Percentiles rank a stretch among this genome's conserved stretches.
Conservation (phyloP, 2,329 filamentous ascomycete species). For the Calonectria crousiana region DNA sequence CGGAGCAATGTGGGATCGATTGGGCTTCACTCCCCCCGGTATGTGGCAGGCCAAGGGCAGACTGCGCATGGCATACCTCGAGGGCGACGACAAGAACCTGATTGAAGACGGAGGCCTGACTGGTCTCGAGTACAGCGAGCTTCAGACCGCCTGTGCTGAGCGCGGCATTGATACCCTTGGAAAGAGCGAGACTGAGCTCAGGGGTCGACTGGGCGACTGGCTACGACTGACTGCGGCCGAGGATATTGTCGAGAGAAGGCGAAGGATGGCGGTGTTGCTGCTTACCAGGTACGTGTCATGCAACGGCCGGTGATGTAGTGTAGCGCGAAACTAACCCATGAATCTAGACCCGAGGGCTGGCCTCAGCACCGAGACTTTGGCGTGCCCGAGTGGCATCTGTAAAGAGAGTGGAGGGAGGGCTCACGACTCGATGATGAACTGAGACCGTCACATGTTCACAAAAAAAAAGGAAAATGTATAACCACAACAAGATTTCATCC, state of each 20-base stretch:
- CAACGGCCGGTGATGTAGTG: not conserved
- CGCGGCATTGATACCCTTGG: conserved; percentile 71
- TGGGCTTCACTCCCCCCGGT: conserved; percentile 60
- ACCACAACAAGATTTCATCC: not conserved
- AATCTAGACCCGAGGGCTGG: conserved; percentile 54
- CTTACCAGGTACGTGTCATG: conserved; percentile 54
- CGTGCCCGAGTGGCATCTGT: conserved; percentile 57
- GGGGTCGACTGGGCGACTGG: conserved; percentile 61
- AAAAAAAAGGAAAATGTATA: conserved; percentile 16
- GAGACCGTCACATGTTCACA: not conserved
- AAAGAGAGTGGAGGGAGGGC: conserved; percentile 1
- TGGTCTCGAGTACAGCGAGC: conserved; percentile 72
- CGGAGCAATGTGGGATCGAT: conserved; percentile 62
- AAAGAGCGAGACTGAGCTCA: conserved; percentile 69
- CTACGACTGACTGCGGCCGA: conserved; percentile 57
- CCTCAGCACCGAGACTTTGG: conserved; percentile 55
- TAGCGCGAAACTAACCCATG: conserved; percentile 26
- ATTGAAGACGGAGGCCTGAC: conserved; percentile 68
- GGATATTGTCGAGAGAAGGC: conserved; percentile 52
- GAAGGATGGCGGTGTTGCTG: conserved; percentile 54
- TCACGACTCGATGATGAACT: not conserved
- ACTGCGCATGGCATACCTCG: conserved; percentile 72
- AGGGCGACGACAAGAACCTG: conserved; percentile 78
- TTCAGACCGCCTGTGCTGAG: conserved; percentile 78
- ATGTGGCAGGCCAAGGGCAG: conserved; percentile 67